A percentile compares a stretch with the other conserved stretches of the same genome.
Conservation (phyloP, 2,329 filamentous ascomycete species). For the Diaporthe amygdali region DNA sequence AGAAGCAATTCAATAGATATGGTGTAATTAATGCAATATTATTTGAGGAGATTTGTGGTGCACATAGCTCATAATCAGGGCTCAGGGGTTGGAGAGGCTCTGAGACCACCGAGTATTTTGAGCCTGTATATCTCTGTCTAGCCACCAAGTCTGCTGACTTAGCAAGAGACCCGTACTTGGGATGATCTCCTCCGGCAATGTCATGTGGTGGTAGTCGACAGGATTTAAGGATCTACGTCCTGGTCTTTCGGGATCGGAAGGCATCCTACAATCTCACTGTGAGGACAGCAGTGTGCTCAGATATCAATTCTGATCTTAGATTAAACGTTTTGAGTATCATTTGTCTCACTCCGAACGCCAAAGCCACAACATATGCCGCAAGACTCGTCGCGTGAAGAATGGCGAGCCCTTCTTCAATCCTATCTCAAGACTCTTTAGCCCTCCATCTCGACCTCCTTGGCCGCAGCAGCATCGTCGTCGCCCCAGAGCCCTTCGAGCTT, state of each 20-base stretch:
- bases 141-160: background rate
- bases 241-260: background rate
- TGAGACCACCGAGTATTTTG: background rate
- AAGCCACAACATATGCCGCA: background rate
- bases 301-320: background rate
- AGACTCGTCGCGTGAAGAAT: background rate
- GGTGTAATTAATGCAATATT: background rate
- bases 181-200: background rate
- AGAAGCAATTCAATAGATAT: background rate
- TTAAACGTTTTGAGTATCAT: conserved; percentile 9
- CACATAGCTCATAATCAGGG: too few species aligned
- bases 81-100: background rate
- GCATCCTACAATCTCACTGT: background rate
- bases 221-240: background rate
- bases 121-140: background rate
- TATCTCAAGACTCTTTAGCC: conserved; percentile 40
- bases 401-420: background rate
- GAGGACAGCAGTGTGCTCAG: background rate
- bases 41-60: background rate
- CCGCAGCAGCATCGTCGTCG: conserved; percentile 51
- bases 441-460: conserved; percentile 55
- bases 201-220: background rate
- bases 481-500: conserved; percentile 93
- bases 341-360: conserved; percentile 7
- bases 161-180: background rate